Percentiles rank a stretch among this genome's conserved stretches.
These are phyloP conservation scores for Populus hybrid DNA, from an alignment of 441 rosid genomes.

Conservation along the genomic window DNA sequence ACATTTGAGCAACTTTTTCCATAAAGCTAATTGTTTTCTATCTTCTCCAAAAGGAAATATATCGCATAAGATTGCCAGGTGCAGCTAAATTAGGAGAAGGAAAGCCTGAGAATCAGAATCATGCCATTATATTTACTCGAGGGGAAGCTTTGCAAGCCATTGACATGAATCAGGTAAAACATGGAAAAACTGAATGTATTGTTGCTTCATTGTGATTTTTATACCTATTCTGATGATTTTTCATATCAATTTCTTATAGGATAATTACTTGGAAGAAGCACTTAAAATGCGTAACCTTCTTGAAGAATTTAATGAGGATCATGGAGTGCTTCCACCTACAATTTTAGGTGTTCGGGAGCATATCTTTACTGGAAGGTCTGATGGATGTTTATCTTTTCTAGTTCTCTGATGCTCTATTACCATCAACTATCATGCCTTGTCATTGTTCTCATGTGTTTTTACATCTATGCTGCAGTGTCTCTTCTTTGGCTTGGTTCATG, in stretches of 20 bases:
- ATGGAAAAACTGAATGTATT: not conserved
- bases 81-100: slow-evolving; percentile 90
- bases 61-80: slow-evolving; percentile 86
- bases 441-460: too few species aligned
- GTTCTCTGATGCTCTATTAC: too few species aligned
- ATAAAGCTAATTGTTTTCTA: slow-evolving; percentile 20
- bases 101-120: slow-evolving; percentile 94
- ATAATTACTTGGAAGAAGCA: slow-evolving; percentile 98
- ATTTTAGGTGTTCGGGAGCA: too few species aligned
- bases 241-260: slow-evolving; percentile 37
- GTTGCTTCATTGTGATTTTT: not conserved
- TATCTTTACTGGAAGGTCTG: too few species aligned
- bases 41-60: slow-evolving; percentile 64
- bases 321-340: slow-evolving; percentile 32
- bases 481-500: too few species aligned
- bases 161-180: slow-evolving; percentile 91
- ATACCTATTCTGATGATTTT: slow-evolving; percentile 3
- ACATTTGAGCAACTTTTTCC: not conserved
- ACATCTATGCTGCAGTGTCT: too few species aligned
- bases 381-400: too few species aligned
- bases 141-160: slow-evolving; percentile 96
- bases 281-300: slow-evolving; percentile 85
- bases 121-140: slow-evolving; percentile 78
- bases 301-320: slow-evolving; percentile 93
- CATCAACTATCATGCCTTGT: too few species aligned